These are phyloP conservation scores for Pyrenophora seminiperda DNA, from an alignment of 2,329 filamentous ascomycete genomes.

Conservation along the genomic window DNA sequence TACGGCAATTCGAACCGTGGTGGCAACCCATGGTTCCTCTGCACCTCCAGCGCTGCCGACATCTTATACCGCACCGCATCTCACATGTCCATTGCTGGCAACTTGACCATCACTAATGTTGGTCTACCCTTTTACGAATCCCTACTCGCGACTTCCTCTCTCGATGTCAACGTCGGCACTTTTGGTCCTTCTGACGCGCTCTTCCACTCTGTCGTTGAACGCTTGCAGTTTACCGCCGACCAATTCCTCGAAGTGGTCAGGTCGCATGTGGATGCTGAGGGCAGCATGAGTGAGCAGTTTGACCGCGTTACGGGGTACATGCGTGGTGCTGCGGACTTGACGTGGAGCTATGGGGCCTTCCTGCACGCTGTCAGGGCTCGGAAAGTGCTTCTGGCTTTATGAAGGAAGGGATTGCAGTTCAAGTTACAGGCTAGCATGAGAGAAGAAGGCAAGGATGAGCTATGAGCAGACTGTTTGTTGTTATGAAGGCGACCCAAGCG, in stretches of 20 bases:
- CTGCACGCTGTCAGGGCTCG: conserved; percentile 48
- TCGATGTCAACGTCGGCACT: conserved; percentile 26
- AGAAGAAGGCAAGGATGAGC: too few species aligned
- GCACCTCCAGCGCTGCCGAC: conserved; percentile 50
- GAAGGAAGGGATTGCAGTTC: neutral
- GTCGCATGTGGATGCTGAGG: conserved; percentile 46
- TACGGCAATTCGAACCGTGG: conserved; percentile 36
- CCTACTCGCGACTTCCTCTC: conserved; percentile 37
- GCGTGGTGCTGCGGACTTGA: conserved; percentile 51
- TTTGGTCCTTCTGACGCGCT: conserved; percentile 36
- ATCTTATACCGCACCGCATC: conserved; percentile 47
- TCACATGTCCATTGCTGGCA: conserved; percentile 32
- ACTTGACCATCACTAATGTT: conserved; percentile 39
- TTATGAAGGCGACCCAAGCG: conserved; percentile 13
- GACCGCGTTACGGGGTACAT: conserved; percentile 48
- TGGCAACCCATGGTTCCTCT: conserved; percentile 53
- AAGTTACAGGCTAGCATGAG: too few species aligned
- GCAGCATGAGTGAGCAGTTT: conserved; percentile 53
- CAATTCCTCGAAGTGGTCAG: conserved; percentile 51
- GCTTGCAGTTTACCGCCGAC: conserved; percentile 46
- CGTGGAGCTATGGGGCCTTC: conserved; percentile 54
- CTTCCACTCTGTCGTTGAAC: conserved; percentile 39
- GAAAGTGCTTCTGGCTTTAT: conserved; percentile 16
- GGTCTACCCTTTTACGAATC: conserved; percentile 47
- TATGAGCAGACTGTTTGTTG: too few species aligned